Evolutionary conservation across 148 eudicot species (phyloP).

Genomic region (Camellia lanceoleosa): DNA sequence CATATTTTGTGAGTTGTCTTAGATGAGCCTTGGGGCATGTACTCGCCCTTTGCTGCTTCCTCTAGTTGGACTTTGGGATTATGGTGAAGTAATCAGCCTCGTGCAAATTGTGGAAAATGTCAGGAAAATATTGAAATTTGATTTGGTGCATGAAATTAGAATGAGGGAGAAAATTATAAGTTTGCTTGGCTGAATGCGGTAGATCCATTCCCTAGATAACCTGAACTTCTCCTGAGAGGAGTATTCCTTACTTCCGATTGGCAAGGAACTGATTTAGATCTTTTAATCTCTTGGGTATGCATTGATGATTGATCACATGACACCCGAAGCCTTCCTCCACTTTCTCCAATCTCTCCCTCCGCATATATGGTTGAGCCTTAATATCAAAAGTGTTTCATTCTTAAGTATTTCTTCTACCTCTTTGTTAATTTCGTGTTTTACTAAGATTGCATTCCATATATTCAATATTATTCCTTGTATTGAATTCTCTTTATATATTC

Average conservation of each 20-base stretch:
- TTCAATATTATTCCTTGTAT: not conserved
- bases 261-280: not conserved
- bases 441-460: not conserved
- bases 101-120: too few relatives aligned
- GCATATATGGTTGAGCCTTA: not conserved
- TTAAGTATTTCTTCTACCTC: not conserved
- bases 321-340: not conserved
- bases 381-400: not conserved
- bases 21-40: too few relatives aligned
- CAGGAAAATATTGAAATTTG: too few relatives aligned
- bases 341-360: not conserved
- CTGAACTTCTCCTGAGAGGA: not conserved
- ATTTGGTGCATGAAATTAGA: too few relatives aligned
- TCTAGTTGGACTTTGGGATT: too few relatives aligned
- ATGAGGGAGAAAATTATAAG: too few relatives aligned
- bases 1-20: too few relatives aligned
- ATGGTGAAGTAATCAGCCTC: too few relatives aligned
- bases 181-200: not conserved
- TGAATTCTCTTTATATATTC: too few relatives aligned
- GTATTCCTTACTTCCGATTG: not conserved
- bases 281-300: too few relatives aligned
- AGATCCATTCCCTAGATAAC: not conserved
- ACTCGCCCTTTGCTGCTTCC: too few relatives aligned
- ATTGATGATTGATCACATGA: not conserved
- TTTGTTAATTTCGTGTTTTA: not conserved